A percentile compares a stretch with the other conserved stretches of the same genome.
Evolutionary conservation across 2,329 filamentous ascomycete species (phyloP).

Genomic region (Colletotrichum orchidophilum): DNA sequence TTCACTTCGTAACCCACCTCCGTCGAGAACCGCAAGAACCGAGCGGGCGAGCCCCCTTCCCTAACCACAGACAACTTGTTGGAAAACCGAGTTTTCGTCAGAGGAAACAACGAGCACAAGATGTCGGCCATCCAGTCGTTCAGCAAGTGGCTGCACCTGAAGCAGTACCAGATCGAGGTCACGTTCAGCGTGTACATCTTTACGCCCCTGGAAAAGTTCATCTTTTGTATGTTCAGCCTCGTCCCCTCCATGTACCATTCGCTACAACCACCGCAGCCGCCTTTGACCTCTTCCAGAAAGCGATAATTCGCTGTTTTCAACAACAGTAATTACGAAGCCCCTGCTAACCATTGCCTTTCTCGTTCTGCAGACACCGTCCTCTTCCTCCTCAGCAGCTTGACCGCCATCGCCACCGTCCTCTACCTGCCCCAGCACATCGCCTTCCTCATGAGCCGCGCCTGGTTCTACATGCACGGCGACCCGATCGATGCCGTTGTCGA

Average conservation of each 20-base stretch:
- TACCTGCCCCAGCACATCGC: slow-evolving; percentile 94
- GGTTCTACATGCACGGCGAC: slow-evolving; percentile 95
- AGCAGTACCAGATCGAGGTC: slow-evolving; percentile 98
- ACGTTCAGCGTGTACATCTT: slow-evolving; percentile 98
- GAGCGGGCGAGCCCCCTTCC: background rate
- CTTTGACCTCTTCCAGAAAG: background rate
- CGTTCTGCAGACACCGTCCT: slow-evolving; percentile 87
- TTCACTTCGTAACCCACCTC: background rate
- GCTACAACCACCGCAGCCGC: background rate
- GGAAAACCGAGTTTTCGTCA: background rate
- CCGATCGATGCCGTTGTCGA: slow-evolving; percentile 67
- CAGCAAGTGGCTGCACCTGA: slow-evolving; percentile 88
- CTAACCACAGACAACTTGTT: background rate
- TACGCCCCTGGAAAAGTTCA: slow-evolving; percentile 93
- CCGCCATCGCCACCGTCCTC: slow-evolving; percentile 85
- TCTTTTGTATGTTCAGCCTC: slow-evolving; percentile 79
- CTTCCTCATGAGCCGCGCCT: slow-evolving; percentile 83
- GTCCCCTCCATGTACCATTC: background rate
- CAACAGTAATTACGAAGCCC: no score
- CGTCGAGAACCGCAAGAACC: background rate
- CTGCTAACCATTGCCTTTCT: background rate
- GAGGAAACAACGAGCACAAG: slow-evolving; percentile 25
- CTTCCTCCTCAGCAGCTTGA: slow-evolving; percentile 88
- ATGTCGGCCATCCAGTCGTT: slow-evolving; percentile 61
- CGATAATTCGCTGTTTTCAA: no score